These are phyloP conservation scores for Debaryomycetaceae sp. DNA, from an alignment of 1,139 yeast species.

Conservation along the genomic window DNA sequence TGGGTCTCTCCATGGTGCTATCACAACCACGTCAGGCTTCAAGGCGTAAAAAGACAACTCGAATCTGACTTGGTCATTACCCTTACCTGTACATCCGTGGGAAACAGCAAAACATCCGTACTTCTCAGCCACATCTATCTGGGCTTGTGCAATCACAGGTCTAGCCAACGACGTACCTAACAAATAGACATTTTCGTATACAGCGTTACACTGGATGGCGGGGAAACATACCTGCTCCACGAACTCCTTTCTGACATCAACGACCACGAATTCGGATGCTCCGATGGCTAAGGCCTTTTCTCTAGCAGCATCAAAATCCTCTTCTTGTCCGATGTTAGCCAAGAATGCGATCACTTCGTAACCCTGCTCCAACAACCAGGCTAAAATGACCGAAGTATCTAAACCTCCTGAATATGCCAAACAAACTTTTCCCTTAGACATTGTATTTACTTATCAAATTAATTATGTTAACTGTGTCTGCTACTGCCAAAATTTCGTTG, in stretches of 20 bases:
- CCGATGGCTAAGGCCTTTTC: constrained; percentile 95
- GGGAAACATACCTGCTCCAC: constrained; percentile 93
- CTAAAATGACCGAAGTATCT: constrained; percentile 95
- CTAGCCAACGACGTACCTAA: constrained; percentile 97
- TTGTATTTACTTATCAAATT: constrained; percentile 17
- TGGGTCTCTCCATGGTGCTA: constrained; percentile 99
- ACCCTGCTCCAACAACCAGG: constrained; percentile 97
- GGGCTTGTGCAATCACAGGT: constrained; percentile 98
- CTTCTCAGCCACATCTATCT: constrained; percentile 91
- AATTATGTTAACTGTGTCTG: not conserved
- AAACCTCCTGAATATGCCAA: constrained; percentile 99
- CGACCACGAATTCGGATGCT: constrained; percentile 91
- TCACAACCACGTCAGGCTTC: constrained; percentile 93
- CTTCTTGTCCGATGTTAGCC: constrained; percentile 98
- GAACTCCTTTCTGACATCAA: constrained; percentile 91
- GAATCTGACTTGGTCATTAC: constrained; percentile 98
- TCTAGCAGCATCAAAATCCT: constrained; percentile 96
- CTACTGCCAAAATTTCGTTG: not conserved
- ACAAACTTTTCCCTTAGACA: constrained; percentile 98
- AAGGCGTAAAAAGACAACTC: constrained; percentile 95
- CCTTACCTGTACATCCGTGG: constrained; percentile 99
- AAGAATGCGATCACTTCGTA: constrained; percentile 97
- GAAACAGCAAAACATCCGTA: constrained; percentile 98
- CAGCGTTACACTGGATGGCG: constrained; percentile 95
- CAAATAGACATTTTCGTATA: constrained; percentile 93